Evolutionary conservation across 495 filamentous ascomycete species (phyloP).

Genomic region (Staphylotrichum tortipilum): DNA sequence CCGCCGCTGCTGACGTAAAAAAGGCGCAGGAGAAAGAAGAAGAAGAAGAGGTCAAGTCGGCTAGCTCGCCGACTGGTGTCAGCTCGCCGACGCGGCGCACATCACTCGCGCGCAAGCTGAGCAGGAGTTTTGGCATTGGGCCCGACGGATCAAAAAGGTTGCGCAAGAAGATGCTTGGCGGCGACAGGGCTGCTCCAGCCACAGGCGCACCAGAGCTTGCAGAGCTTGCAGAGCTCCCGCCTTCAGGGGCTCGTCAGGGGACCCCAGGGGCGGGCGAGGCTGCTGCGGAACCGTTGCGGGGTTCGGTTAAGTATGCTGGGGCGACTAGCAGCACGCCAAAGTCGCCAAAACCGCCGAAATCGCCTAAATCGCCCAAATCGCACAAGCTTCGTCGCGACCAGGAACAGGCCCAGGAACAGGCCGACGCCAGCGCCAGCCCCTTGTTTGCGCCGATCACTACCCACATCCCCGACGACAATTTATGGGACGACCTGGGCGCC

Average conservation of each 20-base stretch:
- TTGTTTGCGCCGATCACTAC: slow-evolving; percentile 41
- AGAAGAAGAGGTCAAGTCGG: no score
- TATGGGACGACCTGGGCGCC: slow-evolving; percentile 41
- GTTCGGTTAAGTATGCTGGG: no score
- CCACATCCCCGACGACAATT: slow-evolving; percentile 42
- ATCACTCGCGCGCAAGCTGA: slow-evolving; percentile 20
- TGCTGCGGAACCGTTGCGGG: no score
- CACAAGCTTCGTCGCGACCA: slow-evolving; percentile 2
- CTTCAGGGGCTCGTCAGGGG: no score
- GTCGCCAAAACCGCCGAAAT: slow-evolving; percentile 16
- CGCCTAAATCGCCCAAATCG: slow-evolving; percentile 16
- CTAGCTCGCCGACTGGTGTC: slow-evolving; percentile 10
- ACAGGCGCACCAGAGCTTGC: slow-evolving; percentile 7
- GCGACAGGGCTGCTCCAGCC: slow-evolving; percentile 16
- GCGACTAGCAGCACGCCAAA: no score
- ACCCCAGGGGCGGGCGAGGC: no score
- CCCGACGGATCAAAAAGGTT: slow-evolving; percentile 20
- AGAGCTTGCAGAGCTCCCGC: no score
- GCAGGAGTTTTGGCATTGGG: slow-evolving; percentile 33
- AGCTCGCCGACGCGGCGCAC: slow-evolving; percentile 13
- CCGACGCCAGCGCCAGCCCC: slow-evolving; percentile 3
- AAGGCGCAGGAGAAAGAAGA: no score
- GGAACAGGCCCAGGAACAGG: slow-evolving; percentile 11
- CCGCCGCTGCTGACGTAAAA: no score
- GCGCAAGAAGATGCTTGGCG: slow-evolving; percentile 28